Percentiles rank a stretch among this genome's conserved stretches.
phyloP scores from a whole-genome alignment of 441 rosid genomes.

The Breynia disticha region DNA sequence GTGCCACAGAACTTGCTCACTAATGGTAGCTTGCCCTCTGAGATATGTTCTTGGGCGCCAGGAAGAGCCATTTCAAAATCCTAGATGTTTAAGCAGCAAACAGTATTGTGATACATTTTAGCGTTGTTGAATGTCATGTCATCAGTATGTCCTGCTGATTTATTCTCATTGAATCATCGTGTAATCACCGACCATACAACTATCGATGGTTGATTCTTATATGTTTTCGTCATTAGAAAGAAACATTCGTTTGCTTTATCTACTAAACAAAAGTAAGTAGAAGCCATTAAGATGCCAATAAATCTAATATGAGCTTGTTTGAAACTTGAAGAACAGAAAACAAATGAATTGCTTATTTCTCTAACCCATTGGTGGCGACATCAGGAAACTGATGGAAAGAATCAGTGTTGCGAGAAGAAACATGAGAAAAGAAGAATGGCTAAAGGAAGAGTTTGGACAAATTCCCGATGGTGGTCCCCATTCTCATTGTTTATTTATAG shows the following conservation, averaged over 20 bases:
- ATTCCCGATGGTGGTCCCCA: too few species aligned
- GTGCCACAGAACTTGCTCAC: slow-evolving; percentile 66
- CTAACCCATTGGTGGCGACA: slow-evolving; percentile 31
- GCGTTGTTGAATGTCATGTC: too few species aligned
- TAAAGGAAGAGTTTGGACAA: too few species aligned
- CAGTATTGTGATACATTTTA: too few species aligned
- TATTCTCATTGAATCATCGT: too few species aligned
- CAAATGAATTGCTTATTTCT: slow-evolving; percentile 32
- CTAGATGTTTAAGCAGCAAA: slow-evolving; percentile 11
- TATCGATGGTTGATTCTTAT: slow-evolving; percentile 41
- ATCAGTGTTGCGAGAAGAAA: too few species aligned
- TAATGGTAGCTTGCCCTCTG: slow-evolving; percentile 46
- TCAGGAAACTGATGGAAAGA: too few species aligned
- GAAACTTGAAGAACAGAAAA: slow-evolving; percentile 30
- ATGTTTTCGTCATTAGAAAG: slow-evolving; percentile 33
- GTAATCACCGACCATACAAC: slow-evolving; percentile 41
- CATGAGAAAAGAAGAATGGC: too few species aligned
- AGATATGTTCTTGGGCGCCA: slow-evolving; percentile 60
- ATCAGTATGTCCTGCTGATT: too few species aligned
- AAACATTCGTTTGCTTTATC: slow-evolving; percentile 34
- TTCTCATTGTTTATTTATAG: too few species aligned
- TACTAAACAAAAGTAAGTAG: slow-evolving; percentile 38
- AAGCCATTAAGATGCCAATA: slow-evolving; percentile 34
- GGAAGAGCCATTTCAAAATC: slow-evolving; percentile 49
- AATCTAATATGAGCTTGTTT: slow-evolving; percentile 35